Conservation (phyloP, 1,284 basidiomycete species). For the Cutaneotrichosporon sp. region DNA sequence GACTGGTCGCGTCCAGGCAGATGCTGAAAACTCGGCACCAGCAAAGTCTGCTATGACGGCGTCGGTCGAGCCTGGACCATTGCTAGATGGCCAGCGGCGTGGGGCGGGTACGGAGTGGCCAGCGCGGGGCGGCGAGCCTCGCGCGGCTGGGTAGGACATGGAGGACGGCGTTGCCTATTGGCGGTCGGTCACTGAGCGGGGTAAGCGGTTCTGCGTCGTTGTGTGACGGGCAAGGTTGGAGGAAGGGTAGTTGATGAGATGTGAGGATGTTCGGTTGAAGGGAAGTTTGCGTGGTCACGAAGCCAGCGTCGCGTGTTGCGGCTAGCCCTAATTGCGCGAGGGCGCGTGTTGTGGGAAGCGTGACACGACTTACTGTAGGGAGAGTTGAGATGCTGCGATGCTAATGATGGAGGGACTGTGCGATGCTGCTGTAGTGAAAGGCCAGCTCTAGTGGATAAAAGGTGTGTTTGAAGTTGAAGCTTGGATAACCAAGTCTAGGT, state of each 20-base stretch:
- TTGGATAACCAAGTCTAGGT: too few species aligned
- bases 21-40: conserved; percentile 3
- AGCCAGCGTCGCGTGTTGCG: not conserved
- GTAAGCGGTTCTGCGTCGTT: conserved; percentile 3
- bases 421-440: not conserved
- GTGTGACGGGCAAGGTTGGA: not conserved
- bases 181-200: conserved; percentile 17
- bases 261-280: not conserved
- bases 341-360: not conserved
- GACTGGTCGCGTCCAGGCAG: conserved; percentile 8
- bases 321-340: not conserved
- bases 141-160: conserved; percentile 27
- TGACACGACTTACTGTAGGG: not conserved
- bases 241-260: not conserved
- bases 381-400: not conserved
- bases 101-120: conserved; percentile 11
- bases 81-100: not conserved
- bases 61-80: not conserved
- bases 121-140: conserved; percentile 28
- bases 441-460: not conserved
- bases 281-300: not conserved
- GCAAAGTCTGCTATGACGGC: not conserved
- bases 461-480: not conserved
- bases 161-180: conserved; percentile 15
- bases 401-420: not conserved